Conservation (phyloP, 225 moss, liverwort and hornwort genomes). For the Ulota crispa region DNA sequence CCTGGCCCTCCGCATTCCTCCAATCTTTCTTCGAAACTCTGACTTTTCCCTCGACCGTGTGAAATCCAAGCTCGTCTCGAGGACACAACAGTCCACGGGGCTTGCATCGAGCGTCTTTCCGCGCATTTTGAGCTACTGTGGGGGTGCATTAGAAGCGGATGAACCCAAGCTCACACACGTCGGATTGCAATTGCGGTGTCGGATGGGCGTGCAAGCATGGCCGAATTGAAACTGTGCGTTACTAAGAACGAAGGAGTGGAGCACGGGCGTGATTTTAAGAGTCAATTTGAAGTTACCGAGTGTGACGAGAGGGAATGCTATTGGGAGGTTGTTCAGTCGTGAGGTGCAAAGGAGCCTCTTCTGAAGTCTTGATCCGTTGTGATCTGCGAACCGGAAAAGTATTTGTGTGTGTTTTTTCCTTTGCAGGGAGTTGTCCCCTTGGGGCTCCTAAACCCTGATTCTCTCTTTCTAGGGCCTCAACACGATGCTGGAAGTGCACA, state of each 20-base stretch:
- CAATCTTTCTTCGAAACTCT: background rate
- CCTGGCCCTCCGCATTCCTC: background rate
- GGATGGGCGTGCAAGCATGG: conserved; percentile 29
- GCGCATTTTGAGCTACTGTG: background rate
- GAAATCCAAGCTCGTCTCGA: background rate
- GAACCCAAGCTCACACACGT: background rate
- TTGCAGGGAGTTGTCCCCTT: conserved; percentile 19
- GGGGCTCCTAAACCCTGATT: conserved; percentile 21
- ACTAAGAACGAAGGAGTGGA: background rate
- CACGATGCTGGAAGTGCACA: conserved; percentile 99
- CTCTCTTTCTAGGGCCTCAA: conserved; percentile 20
- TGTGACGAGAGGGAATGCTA: conserved; percentile 32
- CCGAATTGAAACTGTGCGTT: conserved; percentile 12
- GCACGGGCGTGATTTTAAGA: background rate
- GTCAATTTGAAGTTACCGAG: conserved; percentile 5
- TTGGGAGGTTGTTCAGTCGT: conserved; percentile 15
- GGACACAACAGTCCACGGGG: background rate
- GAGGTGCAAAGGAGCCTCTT: conserved; percentile 23
- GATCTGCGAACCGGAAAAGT: conserved; percentile 4
- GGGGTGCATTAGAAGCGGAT: background rate
- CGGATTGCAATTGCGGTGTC: conserved; percentile 28
- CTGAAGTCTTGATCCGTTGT: conserved; percentile 21
- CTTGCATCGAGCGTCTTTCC: background rate
- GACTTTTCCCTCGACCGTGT: no score
- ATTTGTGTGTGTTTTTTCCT: background rate